Percentiles rank a stretch among this genome's conserved stretches.
Evolutionary conservation across 441 rosid species (phyloP).

Genomic region (Euphorbia corollata): DNA sequence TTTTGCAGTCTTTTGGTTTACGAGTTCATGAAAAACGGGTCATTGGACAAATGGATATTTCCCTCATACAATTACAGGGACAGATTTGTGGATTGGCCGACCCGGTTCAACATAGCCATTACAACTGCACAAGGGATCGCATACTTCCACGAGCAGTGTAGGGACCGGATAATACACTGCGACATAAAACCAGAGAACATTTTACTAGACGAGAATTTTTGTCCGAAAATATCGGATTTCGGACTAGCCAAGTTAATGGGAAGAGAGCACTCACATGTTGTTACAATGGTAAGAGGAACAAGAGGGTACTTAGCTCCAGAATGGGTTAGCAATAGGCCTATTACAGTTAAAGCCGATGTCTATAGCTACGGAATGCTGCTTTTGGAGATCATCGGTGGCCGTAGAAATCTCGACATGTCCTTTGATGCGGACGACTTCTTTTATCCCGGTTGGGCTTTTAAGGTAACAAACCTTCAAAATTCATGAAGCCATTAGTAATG

Average conservation of each 20-base stretch:
- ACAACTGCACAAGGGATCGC: slow-evolving; percentile 83
- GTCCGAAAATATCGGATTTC: slow-evolving; percentile 83
- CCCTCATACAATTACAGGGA: slow-evolving; percentile 31
- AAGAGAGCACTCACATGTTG: slow-evolving; percentile 83
- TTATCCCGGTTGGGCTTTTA: slow-evolving; percentile 84
- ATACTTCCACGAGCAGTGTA: slow-evolving; percentile 84
- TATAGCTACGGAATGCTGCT: slow-evolving; percentile 93
- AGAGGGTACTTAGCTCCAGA: slow-evolving; percentile 95
- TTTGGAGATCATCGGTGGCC: slow-evolving; percentile 79
- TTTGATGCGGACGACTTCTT: slow-evolving; percentile 60
- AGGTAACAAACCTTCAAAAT: slow-evolving; percentile 32
- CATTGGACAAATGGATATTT: slow-evolving; percentile 87
- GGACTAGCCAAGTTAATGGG: slow-evolving; percentile 91
- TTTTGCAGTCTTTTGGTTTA: slow-evolving; percentile 78
- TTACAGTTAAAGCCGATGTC: slow-evolving; percentile 88
- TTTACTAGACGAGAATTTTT: slow-evolving; percentile 57
- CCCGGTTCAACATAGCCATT: slow-evolving; percentile 57
- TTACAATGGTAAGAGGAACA: slow-evolving; percentile 85
- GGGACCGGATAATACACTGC: slow-evolving; percentile 83
- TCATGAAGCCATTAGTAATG: no score
- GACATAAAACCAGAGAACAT: slow-evolving; percentile 90
- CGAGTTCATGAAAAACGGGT: slow-evolving; percentile 83
- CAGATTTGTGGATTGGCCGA: slow-evolving; percentile 59
- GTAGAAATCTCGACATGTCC: slow-evolving; percentile 89
- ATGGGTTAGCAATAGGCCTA: slow-evolving; percentile 83